Base-by-base conservation (phyloP, 371 early-diverging fungal genomes). In the Blastocladiella emersonii region DNA sequence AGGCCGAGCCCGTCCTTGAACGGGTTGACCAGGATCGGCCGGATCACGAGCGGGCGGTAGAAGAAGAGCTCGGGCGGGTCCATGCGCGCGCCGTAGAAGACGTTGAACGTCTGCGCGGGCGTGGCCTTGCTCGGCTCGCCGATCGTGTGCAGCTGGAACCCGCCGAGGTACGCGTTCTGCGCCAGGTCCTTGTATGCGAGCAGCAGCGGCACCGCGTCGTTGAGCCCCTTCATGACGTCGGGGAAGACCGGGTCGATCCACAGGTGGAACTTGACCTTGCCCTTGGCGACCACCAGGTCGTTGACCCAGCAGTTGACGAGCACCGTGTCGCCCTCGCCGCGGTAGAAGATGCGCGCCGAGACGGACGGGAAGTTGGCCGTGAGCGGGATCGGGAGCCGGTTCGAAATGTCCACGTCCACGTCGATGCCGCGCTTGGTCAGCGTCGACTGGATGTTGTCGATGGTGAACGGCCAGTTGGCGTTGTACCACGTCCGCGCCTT, bases 11-110 rank as follows among this genome's bases (percentile, higher is more conserved):
- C 59, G 8, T 59, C 44, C 37, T 34, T 59, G 43, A 59, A 59
- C 30, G 59, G 59, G 32, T 59, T 59, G 59, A 59, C 12, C 25
- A 59, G 25, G 25, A 37, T 59, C 37, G 59, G 59, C 32, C 59
- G 59, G 17, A 59, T 13, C 25, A n/a, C 10, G 30, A 59, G 59
- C 41, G 59, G 59, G 17, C 15, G 15, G 36, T 25, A 59, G 37
- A 59, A 36, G 36, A 34, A 15, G 59, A 59, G 59, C 37, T 19
- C n/a, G 13, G 59, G 59, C 25, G 21, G 15, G 19, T 8, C n/a
- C 59, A 37, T n/a, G 27, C 59, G 59, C 3, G 59, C 25, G 15
- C 30, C n/a, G 25, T 10, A 12, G 35, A 59, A 35, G 15, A 15
- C 27, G 25, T 12, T 8, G 17, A 59, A 34, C 36, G 59, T 41